phyloP scores from a whole-genome alignment of 306 rosid species.

The Cucumis cinereus region DNA sequence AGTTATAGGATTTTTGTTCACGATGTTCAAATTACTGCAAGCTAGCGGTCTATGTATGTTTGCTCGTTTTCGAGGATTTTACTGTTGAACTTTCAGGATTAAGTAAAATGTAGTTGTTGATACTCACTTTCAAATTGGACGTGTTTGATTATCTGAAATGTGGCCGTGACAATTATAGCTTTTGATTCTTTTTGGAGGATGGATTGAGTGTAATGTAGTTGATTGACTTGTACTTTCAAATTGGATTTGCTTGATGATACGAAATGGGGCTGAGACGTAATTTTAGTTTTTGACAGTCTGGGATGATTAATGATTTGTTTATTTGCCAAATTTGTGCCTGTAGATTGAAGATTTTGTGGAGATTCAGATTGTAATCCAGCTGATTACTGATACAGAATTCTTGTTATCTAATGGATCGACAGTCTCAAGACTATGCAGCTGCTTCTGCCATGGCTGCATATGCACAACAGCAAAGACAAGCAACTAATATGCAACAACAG shows the following conservation, averaged over 20 bases:
- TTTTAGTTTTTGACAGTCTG: background rate
- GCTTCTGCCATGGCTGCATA: conserved; percentile 62
- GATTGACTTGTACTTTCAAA: background rate
- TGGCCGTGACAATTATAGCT: background rate
- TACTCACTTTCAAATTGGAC: background rate
- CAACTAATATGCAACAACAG: conserved; percentile 53
- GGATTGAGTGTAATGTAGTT: background rate
- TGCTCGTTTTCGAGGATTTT: background rate
- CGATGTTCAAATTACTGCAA: background rate
- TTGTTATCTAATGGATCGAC: conserved; percentile 52
- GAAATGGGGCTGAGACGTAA: background rate
- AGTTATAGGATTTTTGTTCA: background rate
- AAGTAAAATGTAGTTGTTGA: background rate
- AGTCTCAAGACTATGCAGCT: conserved; percentile 71
- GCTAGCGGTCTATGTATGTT: background rate
- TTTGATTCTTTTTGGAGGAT: background rate
- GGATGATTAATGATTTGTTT: background rate
- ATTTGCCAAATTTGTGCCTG: background rate
- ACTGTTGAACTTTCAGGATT: background rate
- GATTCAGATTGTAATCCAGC: background rate
- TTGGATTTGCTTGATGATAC: background rate
- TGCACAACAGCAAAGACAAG: conserved; percentile 72
- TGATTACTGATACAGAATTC: background rate
- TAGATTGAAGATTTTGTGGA: conserved; percentile 1
- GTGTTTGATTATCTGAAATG: background rate